Evolutionary conservation across 805 yeast species (phyloP), one percentile per base, ranked within the genome.

Genomic region (Cyberlindnera americana): DNA sequence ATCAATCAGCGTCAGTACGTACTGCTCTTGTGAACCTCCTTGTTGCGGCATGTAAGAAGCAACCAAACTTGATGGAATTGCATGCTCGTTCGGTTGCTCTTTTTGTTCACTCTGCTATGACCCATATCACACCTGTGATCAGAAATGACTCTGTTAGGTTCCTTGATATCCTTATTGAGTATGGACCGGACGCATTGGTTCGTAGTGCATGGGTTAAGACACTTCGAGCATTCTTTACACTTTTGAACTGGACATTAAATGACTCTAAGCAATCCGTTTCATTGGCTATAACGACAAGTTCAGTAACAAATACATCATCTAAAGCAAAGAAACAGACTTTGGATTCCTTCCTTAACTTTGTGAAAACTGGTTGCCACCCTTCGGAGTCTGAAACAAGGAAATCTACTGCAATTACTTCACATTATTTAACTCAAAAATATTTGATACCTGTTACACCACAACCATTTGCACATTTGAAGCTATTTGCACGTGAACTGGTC

Each of bases 71-170:
- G 19, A 61, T 83, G 44, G 76, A 74, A 40, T 59, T 83, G 19
- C 87, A 83, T 65, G 66, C 79, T 53, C 64, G 78, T 45, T 62
- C 73, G 16, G 56, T 83, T 39, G 72, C 84, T n/a, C 69, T 91
- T 22, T 90, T 83, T 58, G 70, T 91, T 14, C 84, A 83, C 50
- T 82, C 91, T 37, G 95, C 96, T 3, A 91, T 93, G 96, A 84
- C 97, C 14, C 97, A 93, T 59, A 83, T 93, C 29, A 74, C 74
- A 22, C 80, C 88, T 1, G 78, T 77, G 4, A 79, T 93, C 19
- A 73, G 96, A 40, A 75, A 77, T 32, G 89, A 85, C 44, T 78
- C 95, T 2, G 76, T 91, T 0, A 75, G 72, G 42, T 85, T 83
- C 50, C 63, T 90, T 19, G 67, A 71, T 28, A 68, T 80, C 3